Base-by-base conservation (phyloP, 352 stramenopile species). In the Phytophthora sansomeana region DNA sequence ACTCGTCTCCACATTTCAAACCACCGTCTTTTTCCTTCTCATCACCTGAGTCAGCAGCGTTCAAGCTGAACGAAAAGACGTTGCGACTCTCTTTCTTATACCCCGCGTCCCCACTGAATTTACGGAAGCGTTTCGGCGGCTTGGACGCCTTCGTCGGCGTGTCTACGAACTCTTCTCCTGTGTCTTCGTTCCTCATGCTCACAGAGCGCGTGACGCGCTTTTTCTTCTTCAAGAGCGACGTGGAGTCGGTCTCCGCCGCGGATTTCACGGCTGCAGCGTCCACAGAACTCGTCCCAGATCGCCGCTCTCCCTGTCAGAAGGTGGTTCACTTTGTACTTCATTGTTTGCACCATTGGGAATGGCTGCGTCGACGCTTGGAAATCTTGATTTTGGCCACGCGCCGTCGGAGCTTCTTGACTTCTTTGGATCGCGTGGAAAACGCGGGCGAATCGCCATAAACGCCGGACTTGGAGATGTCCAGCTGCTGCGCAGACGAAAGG, bases 91-190 rank as follows among this genome's bases (percentile, higher is more conserved):
- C 33, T 54, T 76, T 67, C 32, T 44, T 36, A 16, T 44, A 55
- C 51, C 43, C 42, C 13, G 41, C 52, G 33, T 61, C 59, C n/a
- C 46, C 29, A 62, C 53, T 66, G 47, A 48, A 50, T 55, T 65
- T 69, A 1, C 78, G 73, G 39, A 67, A 74, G 21, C 75, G 70
- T 52, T 91, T 91, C 6, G 78, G 51, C 24, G 78, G 76, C 33
- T 69, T 66, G 6, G 36, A 42, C 17, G 58, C 62, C 19, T 82
- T 85, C 5, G 78, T 81, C 1, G 78, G 67, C 6, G 80, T 86
- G 58, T 83, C 78, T 14, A 87, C 33, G 56, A 69, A 76, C 13
- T 73, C 53, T 13, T 36, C 68, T 8, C 73, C 77, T 10, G 73
- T 79, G 9, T 77, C 75, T 1, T 58, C 36, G 21, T 79, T 75